Evolutionary conservation across 2,329 filamentous ascomycete species (phyloP).

Genomic region (Xylaria sp.): DNA sequence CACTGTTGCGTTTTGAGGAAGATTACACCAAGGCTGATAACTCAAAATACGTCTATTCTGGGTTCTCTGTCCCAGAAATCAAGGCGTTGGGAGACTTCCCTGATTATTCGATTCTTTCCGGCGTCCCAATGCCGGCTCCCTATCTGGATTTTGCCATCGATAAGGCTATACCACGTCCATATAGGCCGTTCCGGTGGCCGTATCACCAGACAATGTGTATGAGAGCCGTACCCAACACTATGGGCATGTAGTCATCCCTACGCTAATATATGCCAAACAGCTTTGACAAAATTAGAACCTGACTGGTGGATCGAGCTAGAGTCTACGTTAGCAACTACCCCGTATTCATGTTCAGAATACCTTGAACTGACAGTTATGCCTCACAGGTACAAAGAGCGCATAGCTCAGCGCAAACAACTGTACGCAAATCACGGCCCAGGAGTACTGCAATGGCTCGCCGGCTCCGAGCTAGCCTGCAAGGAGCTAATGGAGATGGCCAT

Average conservation of each 20-base stretch:
- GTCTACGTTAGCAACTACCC: conserved; percentile 41
- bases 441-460: conserved; percentile 72
- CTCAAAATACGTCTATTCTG: conserved; percentile 64
- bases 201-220: conserved; percentile 93
- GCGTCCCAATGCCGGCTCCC: conserved; percentile 71
- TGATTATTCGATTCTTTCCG: conserved; percentile 76
- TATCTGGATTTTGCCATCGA: conserved; percentile 70
- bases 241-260: not conserved
- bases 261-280: conserved; percentile 49
- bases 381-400: conserved; percentile 62
- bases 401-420: conserved; percentile 71
- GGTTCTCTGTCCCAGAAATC: conserved; percentile 73
- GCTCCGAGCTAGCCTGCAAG: conserved; percentile 79
- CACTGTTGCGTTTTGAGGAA: conserved; percentile 43
- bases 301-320: conserved; percentile 94
- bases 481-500: conserved; percentile 87
- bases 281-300: conserved; percentile 76
- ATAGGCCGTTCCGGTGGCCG: conserved; percentile 80
- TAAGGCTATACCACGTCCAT: conserved; percentile 73
- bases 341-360: not conserved
- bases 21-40: conserved; percentile 44
- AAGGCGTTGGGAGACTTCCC: conserved; percentile 76
- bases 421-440: conserved; percentile 66
- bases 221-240: conserved; percentile 41
- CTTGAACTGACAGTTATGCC: not conserved